Percentiles rank a stretch among this genome's conserved stretches.
phyloP scores from a whole-genome alignment of 139 green algal genomes.

The Yamagishiella unicocca region DNA sequence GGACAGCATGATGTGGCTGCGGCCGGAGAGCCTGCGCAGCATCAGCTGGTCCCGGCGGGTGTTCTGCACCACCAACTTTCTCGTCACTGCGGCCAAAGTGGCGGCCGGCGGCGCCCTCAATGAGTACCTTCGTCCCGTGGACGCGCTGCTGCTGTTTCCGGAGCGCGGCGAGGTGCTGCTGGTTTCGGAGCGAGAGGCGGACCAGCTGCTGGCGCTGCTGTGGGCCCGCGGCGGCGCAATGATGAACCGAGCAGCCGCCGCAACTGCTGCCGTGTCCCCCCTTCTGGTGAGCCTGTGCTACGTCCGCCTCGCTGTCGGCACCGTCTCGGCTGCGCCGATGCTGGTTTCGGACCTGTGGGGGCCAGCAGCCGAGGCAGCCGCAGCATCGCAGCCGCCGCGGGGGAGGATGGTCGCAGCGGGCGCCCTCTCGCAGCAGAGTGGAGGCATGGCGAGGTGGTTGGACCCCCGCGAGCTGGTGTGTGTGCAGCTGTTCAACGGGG shows the following conservation, averaged over 20 bases:
- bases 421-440: neutral
- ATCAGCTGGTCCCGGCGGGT: slow-evolving; percentile 34
- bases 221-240: slow-evolving; percentile 24
- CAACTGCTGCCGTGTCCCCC: no score
- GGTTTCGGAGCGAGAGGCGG: slow-evolving; percentile 70
- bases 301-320: neutral
- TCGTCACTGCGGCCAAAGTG: neutral
- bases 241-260: neutral
- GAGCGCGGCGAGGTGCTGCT: slow-evolving; percentile 55
- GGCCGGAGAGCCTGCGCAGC: neutral
- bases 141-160: slow-evolving; percentile 55
- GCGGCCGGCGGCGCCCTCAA: neutral
- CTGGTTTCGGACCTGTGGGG: no score
- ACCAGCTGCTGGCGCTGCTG: slow-evolving; percentile 50
- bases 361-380: no score
- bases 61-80: slow-evolving; percentile 61
- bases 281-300: slow-evolving; percentile 22
- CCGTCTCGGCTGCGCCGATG: neutral
- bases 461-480: slow-evolving; percentile 31
- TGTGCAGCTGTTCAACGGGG: slow-evolving; percentile 61
- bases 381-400: no score
- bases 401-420: neutral
- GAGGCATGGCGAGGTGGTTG: neutral
- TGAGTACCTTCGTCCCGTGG: slow-evolving; percentile 61
- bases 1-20: neutral